Evolutionary conservation across 2,329 filamentous ascomycete genomes (phyloP).

Genomic region (Colletotrichum endophyticum): DNA sequence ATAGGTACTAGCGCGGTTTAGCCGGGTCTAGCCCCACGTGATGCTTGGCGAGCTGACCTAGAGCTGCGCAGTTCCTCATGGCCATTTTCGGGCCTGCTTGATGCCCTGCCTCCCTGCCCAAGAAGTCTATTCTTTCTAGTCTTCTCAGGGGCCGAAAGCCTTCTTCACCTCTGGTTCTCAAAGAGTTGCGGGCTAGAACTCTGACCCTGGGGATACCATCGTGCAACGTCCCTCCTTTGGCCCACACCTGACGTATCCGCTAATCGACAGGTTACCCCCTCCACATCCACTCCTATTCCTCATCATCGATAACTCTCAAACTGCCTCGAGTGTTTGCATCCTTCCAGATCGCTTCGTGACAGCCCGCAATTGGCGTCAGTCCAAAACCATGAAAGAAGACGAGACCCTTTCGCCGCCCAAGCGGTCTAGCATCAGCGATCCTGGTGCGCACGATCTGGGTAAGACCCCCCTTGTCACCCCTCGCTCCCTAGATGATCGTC

Average conservation of each 20-base stretch:
- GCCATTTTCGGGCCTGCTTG: not conserved
- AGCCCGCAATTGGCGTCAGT: not conserved
- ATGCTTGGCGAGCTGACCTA: slow-evolving; percentile 5
- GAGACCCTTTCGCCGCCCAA: slow-evolving; percentile 44
- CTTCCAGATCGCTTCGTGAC: not conserved
- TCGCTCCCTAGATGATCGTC: not conserved
- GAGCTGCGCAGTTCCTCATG: slow-evolving; percentile 2
- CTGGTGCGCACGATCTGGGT: slow-evolving; percentile 67
- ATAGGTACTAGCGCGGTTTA: slow-evolving; percentile 11
- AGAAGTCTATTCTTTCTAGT: not conserved
- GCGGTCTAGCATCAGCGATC: slow-evolving; percentile 51
- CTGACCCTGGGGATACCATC: not conserved
- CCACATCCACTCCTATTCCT: slow-evolving; percentile 17
- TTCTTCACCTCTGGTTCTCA: not conserved
- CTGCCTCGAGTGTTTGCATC: not conserved
- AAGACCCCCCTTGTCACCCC: slow-evolving; percentile 10
- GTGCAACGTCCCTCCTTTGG: not conserved
- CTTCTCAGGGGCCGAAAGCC: not conserved
- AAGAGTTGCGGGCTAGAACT: not conserved
- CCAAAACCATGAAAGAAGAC: slow-evolving; percentile 33
- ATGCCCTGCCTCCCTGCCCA: not conserved
- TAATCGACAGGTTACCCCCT: slow-evolving; percentile 19
- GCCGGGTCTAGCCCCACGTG: slow-evolving; percentile 14
- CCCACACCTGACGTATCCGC: slow-evolving; percentile 21
- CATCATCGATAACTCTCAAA: slow-evolving; percentile 6